These are phyloP conservation scores for Luzula sylvatica DNA, from an alignment of 176 grass and related monocot species.

Conservation along the genomic window DNA sequence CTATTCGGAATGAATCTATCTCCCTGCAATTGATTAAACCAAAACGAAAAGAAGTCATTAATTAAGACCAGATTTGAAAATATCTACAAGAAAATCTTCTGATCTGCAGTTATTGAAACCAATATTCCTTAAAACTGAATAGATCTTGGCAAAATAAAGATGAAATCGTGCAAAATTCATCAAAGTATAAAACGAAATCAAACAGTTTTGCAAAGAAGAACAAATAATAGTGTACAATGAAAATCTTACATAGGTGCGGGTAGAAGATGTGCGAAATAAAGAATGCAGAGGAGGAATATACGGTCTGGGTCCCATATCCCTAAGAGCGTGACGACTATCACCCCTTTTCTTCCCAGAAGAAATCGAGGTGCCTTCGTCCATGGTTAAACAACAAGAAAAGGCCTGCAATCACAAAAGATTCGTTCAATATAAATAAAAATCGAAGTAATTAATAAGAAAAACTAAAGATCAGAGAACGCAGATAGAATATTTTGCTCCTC, in stretches of 20 bases:
- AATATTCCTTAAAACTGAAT: too few relatives aligned
- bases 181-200: neutral
- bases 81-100: too few relatives aligned
- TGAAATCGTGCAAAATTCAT: neutral
- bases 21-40: slow-evolving; percentile 14
- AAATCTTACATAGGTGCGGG: slow-evolving; percentile 4
- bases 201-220: neutral
- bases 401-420: too few relatives aligned
- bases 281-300: slow-evolving; percentile 23
- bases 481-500: too few relatives aligned
- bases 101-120: too few relatives aligned
- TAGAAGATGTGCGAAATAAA: neutral
- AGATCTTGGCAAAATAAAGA: neutral
- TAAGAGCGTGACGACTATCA: slow-evolving; percentile 5
- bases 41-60: neutral
- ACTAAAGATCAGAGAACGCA: too few relatives aligned
- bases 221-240: too few relatives aligned
- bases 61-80: too few relatives aligned
- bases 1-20: slow-evolving; percentile 49
- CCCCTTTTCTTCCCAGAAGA: slow-evolving; percentile 10
- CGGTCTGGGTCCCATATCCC: slow-evolving; percentile 9
- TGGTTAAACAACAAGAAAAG: too few relatives aligned
- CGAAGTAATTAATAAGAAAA: too few relatives aligned
- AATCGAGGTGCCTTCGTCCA: too few relatives aligned
- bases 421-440: too few relatives aligned